phyloP scores from a whole-genome alignment of 208 protist species.

The Wallacemonas sp. region DNA sequence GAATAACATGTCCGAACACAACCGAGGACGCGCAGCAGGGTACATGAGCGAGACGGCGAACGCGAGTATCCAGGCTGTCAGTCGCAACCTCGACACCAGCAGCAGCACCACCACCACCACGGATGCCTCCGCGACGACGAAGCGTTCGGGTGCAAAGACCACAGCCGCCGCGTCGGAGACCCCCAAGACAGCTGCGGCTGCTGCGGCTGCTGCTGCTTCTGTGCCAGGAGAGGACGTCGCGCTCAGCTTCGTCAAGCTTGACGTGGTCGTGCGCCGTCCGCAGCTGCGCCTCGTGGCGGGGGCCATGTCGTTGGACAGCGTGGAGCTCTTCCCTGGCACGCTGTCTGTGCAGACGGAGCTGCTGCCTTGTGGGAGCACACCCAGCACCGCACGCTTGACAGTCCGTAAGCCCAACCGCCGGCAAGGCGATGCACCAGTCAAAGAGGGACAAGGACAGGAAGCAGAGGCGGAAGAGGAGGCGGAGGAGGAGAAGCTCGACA shows the following conservation, averaged over 20 bases:
- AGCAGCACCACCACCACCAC: neutral
- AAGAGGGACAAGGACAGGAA: no score
- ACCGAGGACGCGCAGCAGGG: conserved; percentile 68
- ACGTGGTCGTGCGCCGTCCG: conserved; percentile 57
- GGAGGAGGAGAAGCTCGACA: conserved; percentile 7
- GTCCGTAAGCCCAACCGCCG: neutral
- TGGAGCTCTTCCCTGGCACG: conserved; percentile 65
- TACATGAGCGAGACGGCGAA: conserved; percentile 59
- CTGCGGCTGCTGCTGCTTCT: conserved; percentile 8
- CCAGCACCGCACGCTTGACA: neutral
- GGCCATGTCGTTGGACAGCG: conserved; percentile 29
- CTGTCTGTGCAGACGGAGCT: conserved; percentile 56
- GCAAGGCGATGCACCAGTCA: no score
- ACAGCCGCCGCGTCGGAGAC: conserved; percentile 26
- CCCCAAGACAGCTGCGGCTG: conserved; percentile 3
- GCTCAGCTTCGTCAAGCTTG: conserved; percentile 55
- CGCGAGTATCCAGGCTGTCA: conserved; percentile 1
- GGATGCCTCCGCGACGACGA: no score
- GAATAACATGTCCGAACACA: conserved; percentile 60
- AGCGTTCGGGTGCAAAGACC: no score
- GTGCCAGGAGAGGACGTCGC: conserved; percentile 31
- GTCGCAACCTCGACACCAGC: neutral
- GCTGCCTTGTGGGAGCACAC: conserved; percentile 8
- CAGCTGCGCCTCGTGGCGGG: conserved; percentile 55
- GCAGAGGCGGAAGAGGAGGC: neutral